Evolutionary conservation across 768 basidiomycete genomes (phyloP), one percentile per base, ranked within the genome.

Genomic region (Phallus indusiatus): DNA sequence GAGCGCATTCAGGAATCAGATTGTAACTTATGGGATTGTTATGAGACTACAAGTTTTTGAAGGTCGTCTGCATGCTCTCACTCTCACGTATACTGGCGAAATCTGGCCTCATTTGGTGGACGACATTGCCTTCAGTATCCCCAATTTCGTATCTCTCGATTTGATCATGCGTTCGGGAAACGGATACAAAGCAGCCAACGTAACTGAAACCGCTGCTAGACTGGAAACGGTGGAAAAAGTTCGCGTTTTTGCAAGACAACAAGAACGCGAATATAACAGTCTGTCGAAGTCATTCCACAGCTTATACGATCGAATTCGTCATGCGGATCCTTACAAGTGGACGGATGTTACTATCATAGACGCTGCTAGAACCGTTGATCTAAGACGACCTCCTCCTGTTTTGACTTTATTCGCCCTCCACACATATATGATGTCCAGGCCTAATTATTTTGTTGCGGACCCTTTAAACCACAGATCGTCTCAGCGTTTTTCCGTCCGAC

Each of bases 41-140:
- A n/a, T 64, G 14, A 37, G 53, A 20, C 47, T 50, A 16, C 53
- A 20, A 20, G 21, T 47, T 21, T 22, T 24, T 12, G 54, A 56
- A n/a, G 37, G 20, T 24, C 35, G 42, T 17, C 35, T 47, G 42
- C 47, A 60, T n/a, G 55, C 53, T 24, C 34, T 73, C 34, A 64
- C 74, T 5, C 63, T 75, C 7, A 68, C 70, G 20, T 64, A 69
- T 52, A 61, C 64, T 2, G 88, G 88, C 5, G 81, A 85, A 57
- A 53, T 82, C 1, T 78, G 80, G 74, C 60, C 66, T 1, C 79
- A 81, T 60, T 64, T 71, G 17, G 72, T 72, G 11, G 64, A 73
- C n/a, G 85, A 90, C 60, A 72, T 86, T 64, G 74, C 76, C 65
- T 87, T 84, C 67, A 64, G 74, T 22, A 71, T 88, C n/a, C 85